Evolutionary conservation across 108 stramenopile genomes (phyloP).

Genomic region (Epithemia pelagica): DNA sequence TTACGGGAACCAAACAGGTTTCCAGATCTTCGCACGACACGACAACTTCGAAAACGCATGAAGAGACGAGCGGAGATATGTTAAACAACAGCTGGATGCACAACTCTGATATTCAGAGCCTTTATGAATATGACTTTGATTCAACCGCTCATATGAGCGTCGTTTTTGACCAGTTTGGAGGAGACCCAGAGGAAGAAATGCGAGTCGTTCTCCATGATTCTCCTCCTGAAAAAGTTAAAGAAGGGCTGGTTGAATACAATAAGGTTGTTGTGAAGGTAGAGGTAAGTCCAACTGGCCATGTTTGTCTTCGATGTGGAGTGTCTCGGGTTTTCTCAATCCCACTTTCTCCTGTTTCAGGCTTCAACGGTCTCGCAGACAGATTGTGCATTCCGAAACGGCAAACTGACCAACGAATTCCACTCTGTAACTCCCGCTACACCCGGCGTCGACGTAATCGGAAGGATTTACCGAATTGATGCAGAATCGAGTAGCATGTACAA

Average conservation of each 20-base stretch:
- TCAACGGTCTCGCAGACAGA: constrained; percentile 47
- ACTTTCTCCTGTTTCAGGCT: too few species aligned
- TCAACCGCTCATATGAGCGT: constrained; percentile 25
- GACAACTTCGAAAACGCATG: too few species aligned
- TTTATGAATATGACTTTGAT: constrained; percentile 38
- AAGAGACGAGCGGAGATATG: too few species aligned
- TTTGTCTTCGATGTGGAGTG: neutral
- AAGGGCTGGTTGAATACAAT: neutral
- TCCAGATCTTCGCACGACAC: too few species aligned
- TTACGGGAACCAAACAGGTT: too few species aligned
- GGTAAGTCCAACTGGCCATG: constrained; percentile 13
- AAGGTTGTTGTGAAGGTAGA: constrained; percentile 31
- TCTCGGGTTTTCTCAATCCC: too few species aligned
- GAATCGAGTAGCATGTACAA: constrained; percentile 2
- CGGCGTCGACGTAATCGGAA: constrained; percentile 48
- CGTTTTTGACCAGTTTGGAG: constrained; percentile 16
- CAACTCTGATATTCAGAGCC: constrained; percentile 8
- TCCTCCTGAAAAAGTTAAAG: neutral
- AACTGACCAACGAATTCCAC: constrained; percentile 14
- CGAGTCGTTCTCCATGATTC: constrained; percentile 6
- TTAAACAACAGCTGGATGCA: too few species aligned
- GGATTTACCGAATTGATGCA: constrained; percentile 22
- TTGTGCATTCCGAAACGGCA: constrained; percentile 43
- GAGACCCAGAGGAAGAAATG: constrained; percentile 12
- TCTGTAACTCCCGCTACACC: constrained; percentile 23